Conservation (phyloP, 1,284 basidiomycete genomes). For the Sanghuangporus sanghuang region DNA sequence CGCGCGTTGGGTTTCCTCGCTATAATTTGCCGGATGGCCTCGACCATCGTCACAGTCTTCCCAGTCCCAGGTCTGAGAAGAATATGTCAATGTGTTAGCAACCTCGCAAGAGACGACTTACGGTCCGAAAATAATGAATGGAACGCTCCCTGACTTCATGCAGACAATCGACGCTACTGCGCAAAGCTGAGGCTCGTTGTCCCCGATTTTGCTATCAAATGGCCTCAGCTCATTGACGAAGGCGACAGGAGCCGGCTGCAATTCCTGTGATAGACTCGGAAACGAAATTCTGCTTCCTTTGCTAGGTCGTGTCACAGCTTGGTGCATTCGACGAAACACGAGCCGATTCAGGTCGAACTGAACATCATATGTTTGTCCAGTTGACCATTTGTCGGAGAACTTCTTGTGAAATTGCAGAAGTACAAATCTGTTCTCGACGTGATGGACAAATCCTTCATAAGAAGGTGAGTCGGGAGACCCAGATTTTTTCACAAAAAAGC, state of each 20-base stretch:
- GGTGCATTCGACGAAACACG: slow-evolving; percentile 48
- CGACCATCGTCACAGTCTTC: slow-evolving; percentile 64
- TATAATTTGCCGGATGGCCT: slow-evolving; percentile 57
- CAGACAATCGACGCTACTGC: slow-evolving; percentile 49
- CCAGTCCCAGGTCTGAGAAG: slow-evolving; percentile 54
- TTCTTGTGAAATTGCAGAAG: slow-evolving; percentile 37
- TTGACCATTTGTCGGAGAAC: slow-evolving; percentile 33
- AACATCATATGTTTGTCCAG: slow-evolving; percentile 41
- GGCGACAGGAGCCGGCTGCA: slow-evolving; percentile 35
- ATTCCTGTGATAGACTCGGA: slow-evolving; percentile 39
- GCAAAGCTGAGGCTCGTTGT: slow-evolving; percentile 46
- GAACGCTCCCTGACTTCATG: slow-evolving; percentile 40
- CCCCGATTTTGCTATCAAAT: slow-evolving; percentile 40
- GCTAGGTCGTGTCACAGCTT: slow-evolving; percentile 39
- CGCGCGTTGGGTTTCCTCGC: slow-evolving; percentile 34
- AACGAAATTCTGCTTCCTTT: slow-evolving; percentile 36
- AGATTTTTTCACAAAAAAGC: slow-evolving; percentile 34
- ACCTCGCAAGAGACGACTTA: slow-evolving; percentile 32
- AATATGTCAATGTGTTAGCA: background rate
- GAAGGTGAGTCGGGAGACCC: slow-evolving; percentile 31
- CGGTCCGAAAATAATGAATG: slow-evolving; percentile 66
- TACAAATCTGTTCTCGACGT: slow-evolving; percentile 34
- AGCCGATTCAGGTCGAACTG: slow-evolving; percentile 45
- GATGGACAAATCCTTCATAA: slow-evolving; percentile 46
- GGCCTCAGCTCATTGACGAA: slow-evolving; percentile 22